These are phyloP conservation scores for Boletus reticuloceps DNA, from an alignment of 768 basidiomycete genomes.

Conservation along the genomic window DNA sequence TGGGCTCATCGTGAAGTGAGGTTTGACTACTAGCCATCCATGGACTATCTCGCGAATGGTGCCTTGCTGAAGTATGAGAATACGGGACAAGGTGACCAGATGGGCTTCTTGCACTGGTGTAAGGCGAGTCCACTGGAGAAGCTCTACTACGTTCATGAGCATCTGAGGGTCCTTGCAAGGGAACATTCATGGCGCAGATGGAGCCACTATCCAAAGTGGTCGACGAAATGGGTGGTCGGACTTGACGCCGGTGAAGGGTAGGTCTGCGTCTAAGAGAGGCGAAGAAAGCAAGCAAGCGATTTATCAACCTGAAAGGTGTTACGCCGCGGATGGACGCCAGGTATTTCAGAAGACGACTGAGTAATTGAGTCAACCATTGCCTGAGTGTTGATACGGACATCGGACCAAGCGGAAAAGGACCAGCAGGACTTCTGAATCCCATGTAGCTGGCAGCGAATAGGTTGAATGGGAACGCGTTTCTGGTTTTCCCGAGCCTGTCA, in stretches of 20 bases:
- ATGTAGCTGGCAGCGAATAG: too few species aligned
- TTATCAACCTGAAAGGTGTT: neutral
- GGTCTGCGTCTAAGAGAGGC: neutral
- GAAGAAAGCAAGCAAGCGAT: neutral
- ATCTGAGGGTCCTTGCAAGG: neutral
- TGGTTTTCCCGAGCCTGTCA: too few species aligned
- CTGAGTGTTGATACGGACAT: neutral
- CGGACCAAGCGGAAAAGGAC: too few species aligned
- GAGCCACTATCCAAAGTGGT: neutral
- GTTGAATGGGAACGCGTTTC: too few species aligned
- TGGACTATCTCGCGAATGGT: conserved; percentile 6
- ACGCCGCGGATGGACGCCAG: neutral
- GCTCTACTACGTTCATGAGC: neutral
- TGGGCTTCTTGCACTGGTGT: conserved; percentile 8
- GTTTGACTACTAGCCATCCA: conserved; percentile 9
- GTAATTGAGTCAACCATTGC: neutral
- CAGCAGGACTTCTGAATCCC: too few species aligned
- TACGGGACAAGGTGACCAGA: conserved; percentile 21
- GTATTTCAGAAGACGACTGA: conserved; percentile 4
- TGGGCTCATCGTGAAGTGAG: conserved; percentile 19
- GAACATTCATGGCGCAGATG: conserved; percentile 18
- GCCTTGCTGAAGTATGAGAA: conserved; percentile 12
- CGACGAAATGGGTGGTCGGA: neutral
- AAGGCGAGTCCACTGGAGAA: conserved; percentile 15
- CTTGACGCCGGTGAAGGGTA: neutral